These are phyloP conservation scores for Phalaenopsis hybrid DNA, from an alignment of 116 monocot genomes.

Conservation along the genomic window DNA sequence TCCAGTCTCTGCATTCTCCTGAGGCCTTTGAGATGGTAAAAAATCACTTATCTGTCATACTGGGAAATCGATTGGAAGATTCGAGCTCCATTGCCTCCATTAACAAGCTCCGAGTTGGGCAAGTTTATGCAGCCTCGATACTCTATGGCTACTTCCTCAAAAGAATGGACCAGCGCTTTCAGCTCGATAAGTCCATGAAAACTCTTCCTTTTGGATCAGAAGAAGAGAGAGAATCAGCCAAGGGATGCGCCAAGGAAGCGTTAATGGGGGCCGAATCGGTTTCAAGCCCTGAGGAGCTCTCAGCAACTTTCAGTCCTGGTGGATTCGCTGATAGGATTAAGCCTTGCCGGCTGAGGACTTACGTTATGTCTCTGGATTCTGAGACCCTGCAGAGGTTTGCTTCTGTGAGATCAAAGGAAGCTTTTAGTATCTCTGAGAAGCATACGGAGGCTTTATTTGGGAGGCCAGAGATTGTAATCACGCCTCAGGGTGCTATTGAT, in stretches of 20 bases:
- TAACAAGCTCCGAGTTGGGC: slow-evolving; percentile 21
- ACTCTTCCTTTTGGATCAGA: slow-evolving; percentile 65
- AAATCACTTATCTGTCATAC: slow-evolving; percentile 11
- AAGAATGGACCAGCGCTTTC: slow-evolving; percentile 79
- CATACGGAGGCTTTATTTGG: slow-evolving; percentile 83
- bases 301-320: background rate
- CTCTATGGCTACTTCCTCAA: slow-evolving; percentile 93
- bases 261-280: slow-evolving; percentile 28
- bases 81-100: slow-evolving; percentile 18
- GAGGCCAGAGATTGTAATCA: slow-evolving; percentile 62
- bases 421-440: slow-evolving; percentile 76
- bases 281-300: slow-evolving; percentile 26
- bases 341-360: slow-evolving; percentile 8
- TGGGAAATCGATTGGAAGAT: slow-evolving; percentile 21
- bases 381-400: slow-evolving; percentile 14
- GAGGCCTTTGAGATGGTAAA: slow-evolving; percentile 18
- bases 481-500: slow-evolving; percentile 52
- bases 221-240: slow-evolving; percentile 15
- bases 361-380: slow-evolving; percentile 14
- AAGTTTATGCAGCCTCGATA: slow-evolving; percentile 59
- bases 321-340: slow-evolving; percentile 9
- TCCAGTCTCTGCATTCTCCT: slow-evolving; percentile 3
- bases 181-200: slow-evolving; percentile 89
- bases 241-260: slow-evolving; percentile 12
- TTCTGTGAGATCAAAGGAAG: slow-evolving; percentile 47